phyloP scores from a whole-genome alignment of 73 alveolate species.

The Loxodes magnus region DNA sequence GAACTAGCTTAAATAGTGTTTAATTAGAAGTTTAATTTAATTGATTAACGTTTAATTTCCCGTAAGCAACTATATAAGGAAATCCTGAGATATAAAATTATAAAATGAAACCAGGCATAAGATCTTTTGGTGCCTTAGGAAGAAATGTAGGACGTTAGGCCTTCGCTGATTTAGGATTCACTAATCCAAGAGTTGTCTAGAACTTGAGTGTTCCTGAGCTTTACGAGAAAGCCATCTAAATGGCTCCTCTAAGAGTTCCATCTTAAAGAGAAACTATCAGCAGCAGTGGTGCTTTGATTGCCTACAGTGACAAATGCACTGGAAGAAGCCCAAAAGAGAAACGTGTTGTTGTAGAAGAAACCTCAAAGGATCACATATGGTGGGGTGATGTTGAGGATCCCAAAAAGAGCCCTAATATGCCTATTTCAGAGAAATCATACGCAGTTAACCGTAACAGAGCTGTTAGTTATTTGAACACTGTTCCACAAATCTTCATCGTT shows the following conservation, averaged over 20 bases:
- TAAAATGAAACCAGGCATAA: too few relatives aligned
- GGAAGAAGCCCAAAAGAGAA: constrained; percentile 80
- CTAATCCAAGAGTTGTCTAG: too few relatives aligned
- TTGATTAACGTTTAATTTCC: too few relatives aligned
- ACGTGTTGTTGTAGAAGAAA: constrained; percentile 66
- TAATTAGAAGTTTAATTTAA: too few relatives aligned
- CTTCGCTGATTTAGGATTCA: too few relatives aligned
- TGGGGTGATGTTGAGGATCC: constrained; percentile 84
- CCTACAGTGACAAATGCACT: constrained; percentile 45
- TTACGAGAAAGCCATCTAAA: not conserved
- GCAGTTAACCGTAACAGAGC: constrained; percentile 68
- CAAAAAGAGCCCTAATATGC: too few relatives aligned
- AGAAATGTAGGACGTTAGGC: too few relatives aligned
- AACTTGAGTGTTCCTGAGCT: constrained; percentile 1
- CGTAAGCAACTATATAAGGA: too few relatives aligned
- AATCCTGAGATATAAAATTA: too few relatives aligned
- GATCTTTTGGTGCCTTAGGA: too few relatives aligned
- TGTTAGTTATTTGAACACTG: constrained; percentile 54
- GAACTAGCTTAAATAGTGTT: too few relatives aligned
- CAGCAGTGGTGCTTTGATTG: constrained; percentile 41
- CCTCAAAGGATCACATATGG: constrained; percentile 63
- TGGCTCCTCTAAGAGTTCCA: not conserved
- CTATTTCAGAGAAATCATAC: constrained; percentile 46
- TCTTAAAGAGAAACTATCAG: constrained; percentile 1
- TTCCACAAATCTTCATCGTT: constrained; percentile 45